A percentile compares a stretch with the other conserved stretches of the same genome.
Conservation (phyloP, 129 eudicot species). For the Smallanthus sonchifolius region DNA sequence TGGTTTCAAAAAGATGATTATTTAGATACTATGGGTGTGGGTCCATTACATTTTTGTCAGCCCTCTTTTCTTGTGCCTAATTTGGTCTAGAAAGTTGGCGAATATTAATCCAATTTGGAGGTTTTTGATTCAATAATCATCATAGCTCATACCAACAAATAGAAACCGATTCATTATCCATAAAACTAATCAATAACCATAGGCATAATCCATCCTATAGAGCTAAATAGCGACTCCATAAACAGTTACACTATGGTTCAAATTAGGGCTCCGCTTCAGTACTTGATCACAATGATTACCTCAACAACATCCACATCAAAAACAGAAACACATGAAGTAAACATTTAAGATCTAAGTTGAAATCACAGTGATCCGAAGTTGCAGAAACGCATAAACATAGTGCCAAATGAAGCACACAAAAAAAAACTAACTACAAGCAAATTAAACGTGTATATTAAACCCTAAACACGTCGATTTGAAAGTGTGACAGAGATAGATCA, state of each 20-base stretch:
- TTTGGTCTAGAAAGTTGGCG: conserved; percentile 3
- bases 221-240: not conserved
- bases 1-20: not conserved
- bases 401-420: not conserved
- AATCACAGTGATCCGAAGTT: conserved; percentile 31
- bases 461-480: conserved; percentile 22
- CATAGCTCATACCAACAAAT: not conserved
- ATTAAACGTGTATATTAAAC: conserved; percentile 9
- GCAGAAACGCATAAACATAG: not conserved
- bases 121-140: conserved; percentile 4
- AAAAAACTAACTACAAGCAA: conserved; percentile 10
- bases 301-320: conserved; percentile 16
- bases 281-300: not conserved
- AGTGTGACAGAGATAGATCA: conserved; percentile 11
- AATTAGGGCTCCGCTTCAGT: not conserved
- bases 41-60: not conserved
- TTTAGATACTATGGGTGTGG: not conserved
- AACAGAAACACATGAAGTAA: not conserved
- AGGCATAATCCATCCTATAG: not conserved
- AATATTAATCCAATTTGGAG: not conserved
- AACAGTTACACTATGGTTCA: not conserved
- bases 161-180: not conserved
- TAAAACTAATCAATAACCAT: not conserved
- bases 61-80: conserved; percentile 5
- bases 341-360: conserved; percentile 22